Conservation (phyloP, 331 rosid species). For the Pyrus hybrid region DNA sequence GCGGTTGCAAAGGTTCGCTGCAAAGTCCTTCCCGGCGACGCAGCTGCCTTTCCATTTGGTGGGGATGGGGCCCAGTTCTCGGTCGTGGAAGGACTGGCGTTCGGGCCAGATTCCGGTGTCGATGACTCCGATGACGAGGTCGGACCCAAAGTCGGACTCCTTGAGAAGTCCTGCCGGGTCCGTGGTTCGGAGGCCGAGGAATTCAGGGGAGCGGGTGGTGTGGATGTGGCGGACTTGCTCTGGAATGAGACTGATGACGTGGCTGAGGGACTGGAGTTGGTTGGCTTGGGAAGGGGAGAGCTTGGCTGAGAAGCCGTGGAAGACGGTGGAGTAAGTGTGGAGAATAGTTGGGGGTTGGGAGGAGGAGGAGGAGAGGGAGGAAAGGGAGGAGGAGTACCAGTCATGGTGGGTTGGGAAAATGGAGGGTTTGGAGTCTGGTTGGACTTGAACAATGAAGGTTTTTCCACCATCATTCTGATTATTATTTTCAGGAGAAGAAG, state of each 20-base stretch:
- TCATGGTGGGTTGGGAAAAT: conserved; percentile 68
- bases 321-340: conserved; percentile 70
- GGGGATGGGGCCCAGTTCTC: conserved; percentile 59
- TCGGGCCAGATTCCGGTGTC: conserved; percentile 97
- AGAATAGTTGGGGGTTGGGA: conserved; percentile 11
- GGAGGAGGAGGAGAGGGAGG: conserved; percentile 25
- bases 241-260: conserved; percentile 56
- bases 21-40: conserved; percentile 41
- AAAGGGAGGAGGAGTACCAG: conserved; percentile 79
- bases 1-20: conserved; percentile 55
- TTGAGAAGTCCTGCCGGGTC: conserved; percentile 69
- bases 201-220: conserved; percentile 91
- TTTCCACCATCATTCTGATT: not conserved
- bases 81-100: conserved; percentile 73
- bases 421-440: conserved; percentile 62
- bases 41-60: conserved; percentile 85
- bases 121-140: conserved; percentile 88
- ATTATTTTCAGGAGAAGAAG: conserved; percentile 1
- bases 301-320: conserved; percentile 80
- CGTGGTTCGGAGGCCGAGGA: conserved; percentile 61
- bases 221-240: conserved; percentile 66
- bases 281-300: conserved; percentile 50
- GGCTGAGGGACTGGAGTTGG: conserved; percentile 40
- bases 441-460: conserved; percentile 77
- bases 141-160: conserved; percentile 89